phyloP scores from a whole-genome alignment of 495 filamentous ascomycete species.

The Sporormia fimetaria region DNA sequence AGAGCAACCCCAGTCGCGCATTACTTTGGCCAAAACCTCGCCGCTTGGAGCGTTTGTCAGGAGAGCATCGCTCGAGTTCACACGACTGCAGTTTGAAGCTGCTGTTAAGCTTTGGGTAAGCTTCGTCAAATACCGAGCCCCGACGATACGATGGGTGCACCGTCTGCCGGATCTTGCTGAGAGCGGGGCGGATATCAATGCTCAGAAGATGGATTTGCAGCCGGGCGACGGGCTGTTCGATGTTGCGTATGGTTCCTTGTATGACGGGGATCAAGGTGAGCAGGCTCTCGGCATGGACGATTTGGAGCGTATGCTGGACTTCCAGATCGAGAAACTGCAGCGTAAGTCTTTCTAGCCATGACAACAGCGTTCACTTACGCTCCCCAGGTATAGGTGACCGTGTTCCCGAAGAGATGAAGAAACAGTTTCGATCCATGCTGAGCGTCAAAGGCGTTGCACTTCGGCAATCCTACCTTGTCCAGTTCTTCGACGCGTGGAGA shows the following conservation, averaged over 20 bases:
- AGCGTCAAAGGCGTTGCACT: constrained; percentile 54
- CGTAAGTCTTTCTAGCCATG: constrained; percentile 39
- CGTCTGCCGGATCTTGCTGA: constrained; percentile 51
- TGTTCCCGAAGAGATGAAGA: constrained; percentile 56
- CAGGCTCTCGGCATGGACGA: constrained; percentile 60
- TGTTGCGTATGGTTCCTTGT: constrained; percentile 50
- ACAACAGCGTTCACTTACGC: neutral
- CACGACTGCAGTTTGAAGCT: constrained; percentile 66
- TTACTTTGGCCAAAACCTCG: constrained; percentile 47
- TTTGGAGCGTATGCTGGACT: constrained; percentile 71
- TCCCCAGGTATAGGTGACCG: constrained; percentile 50
- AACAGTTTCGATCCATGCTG: constrained; percentile 55
- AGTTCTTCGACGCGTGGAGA: constrained; percentile 84
- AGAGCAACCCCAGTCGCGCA: constrained; percentile 1
- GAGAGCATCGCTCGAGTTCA: constrained; percentile 66
- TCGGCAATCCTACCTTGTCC: constrained; percentile 64
- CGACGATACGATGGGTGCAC: constrained; percentile 61
- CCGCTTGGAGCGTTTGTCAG: constrained; percentile 79
- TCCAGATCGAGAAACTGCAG: constrained; percentile 77
- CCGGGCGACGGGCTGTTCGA: constrained; percentile 14
- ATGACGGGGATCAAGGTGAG: constrained; percentile 29
- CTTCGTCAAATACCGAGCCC: constrained; percentile 67
- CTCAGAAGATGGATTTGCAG: constrained; percentile 36
- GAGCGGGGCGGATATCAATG: constrained; percentile 58
- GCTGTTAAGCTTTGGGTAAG: constrained; percentile 63